phyloP scores from a whole-genome alignment of 2,329 filamentous ascomycete species.

The Sporothrix globosa region DNA sequence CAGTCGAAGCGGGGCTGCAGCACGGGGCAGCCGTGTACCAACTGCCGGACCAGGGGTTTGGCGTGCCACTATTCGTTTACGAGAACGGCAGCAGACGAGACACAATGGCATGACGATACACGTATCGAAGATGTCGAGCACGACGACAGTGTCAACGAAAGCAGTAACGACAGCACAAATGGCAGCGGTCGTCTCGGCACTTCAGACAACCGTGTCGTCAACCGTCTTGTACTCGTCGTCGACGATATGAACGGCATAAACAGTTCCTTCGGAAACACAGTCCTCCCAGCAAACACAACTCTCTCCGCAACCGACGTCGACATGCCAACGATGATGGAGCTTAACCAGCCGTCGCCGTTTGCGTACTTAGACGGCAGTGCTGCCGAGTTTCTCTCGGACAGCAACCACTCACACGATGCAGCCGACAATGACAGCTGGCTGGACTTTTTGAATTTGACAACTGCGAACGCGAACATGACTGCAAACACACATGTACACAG shows the following conservation, averaged over 20 bases:
- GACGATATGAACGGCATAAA: no score
- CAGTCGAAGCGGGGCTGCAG: conserved; percentile 27
- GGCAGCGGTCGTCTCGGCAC: background rate
- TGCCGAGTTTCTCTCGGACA: background rate
- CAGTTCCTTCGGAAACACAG: background rate
- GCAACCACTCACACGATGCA: background rate
- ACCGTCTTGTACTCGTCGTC: background rate
- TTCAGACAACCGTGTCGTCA: background rate
- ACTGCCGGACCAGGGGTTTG: conserved; percentile 2
- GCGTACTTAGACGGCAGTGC: background rate
- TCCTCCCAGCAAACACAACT: background rate
- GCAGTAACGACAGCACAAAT: background rate
- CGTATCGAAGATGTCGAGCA: background rate
- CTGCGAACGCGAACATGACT: no score
- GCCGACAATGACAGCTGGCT: conserved; percentile 23
- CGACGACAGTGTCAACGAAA: background rate
- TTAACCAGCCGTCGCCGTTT: background rate
- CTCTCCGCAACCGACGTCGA: background rate
- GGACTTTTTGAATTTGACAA: conserved; percentile 22
- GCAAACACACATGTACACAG: no score
- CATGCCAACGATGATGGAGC: background rate
- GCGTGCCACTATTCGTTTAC: conserved; percentile 20
- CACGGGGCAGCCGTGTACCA: conserved; percentile 25
- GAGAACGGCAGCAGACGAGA: background rate
- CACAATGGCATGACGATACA: background rate